A percentile compares a stretch with the other conserved stretches of the same genome.
Evolutionary conservation across 768 basidiomycete genomes (phyloP).

Genomic region (Phylloporus sp.): DNA sequence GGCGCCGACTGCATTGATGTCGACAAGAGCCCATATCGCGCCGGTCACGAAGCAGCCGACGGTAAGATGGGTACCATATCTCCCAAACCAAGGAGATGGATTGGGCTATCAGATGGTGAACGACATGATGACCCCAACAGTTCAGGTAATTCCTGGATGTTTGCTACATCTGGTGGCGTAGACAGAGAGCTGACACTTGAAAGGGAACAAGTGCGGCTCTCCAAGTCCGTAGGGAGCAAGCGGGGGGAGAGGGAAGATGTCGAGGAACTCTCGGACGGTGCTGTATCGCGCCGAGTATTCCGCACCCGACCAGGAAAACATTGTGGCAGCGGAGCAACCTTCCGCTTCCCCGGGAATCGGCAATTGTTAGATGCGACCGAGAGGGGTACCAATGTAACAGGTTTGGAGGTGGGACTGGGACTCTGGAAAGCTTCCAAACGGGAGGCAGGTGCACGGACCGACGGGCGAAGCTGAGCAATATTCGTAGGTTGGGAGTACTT

Average conservation of each 20-base stretch:
- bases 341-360: not conserved
- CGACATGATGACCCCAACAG: not conserved
- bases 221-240: constrained; percentile 1
- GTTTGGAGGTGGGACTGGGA: not conserved
- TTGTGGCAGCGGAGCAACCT: constrained; percentile 6
- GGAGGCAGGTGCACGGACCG: not conserved
- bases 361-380: not conserved
- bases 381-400: constrained; percentile 9
- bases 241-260: constrained; percentile 3
- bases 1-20: not conserved
- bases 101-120: not conserved
- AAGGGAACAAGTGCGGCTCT: not conserved
- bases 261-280: constrained; percentile 8
- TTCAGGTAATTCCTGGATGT: not conserved
- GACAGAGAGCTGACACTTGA: constrained; percentile 2
- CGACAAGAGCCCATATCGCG: not conserved
- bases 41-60: not conserved
- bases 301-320: not conserved
- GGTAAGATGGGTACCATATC: not conserved
- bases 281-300: not conserved
- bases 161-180: not conserved
- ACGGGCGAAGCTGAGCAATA: not conserved
- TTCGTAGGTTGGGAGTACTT: not conserved
- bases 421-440: constrained; percentile 1
- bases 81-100: not conserved